Evolutionary conservation across 441 rosid genomes (phyloP), one percentile per base, ranked within the genome.

Genomic region (Gossypium gossypioides): DNA sequence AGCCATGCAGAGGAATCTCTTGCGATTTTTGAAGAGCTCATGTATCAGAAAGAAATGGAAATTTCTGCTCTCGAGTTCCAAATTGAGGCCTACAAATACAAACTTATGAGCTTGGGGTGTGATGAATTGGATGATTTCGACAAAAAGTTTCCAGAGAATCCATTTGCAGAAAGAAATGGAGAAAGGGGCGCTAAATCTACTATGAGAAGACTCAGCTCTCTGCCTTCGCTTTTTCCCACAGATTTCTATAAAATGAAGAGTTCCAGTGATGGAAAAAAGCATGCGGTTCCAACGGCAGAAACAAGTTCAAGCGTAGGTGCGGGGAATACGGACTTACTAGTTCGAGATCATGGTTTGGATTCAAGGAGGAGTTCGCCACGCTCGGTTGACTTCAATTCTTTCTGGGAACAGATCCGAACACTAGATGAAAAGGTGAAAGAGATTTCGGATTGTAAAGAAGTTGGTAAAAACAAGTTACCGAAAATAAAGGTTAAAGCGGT

Each of bases 41-140:
- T 90, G 27, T 86, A 84, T 66, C 94, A 89, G 63, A 90, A 91
- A 71, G 97, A 94, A 74, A 84, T 90, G 91, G 96, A 94, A 81
- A 89, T 94, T 16, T 88, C 92, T 0, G 84, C 96, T 56, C 94
- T 94, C 3, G 93, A 88, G 76, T 92, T 81, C 77, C 97, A 92
- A 78, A 86, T 88, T 37, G 90, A 90, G 77, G 89, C 97, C 56
- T 94, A 90, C 27, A 76, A 91, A 70, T 89, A 85, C 66, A 85
- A 87, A 71, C 84, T 92, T 13, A 71, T 86, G 40, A 86, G 94
- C 88, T 50, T 90, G 66, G 98, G 98, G 0, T 87, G 83, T 62
- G 73, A 73, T 63, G 96, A 91, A 73, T 68, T 88, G 1, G 86
- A 77, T 58, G 65, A 69, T 2, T 0, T 29, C 4, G 80, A 77